Evolutionary conservation across 2,329 filamentous ascomycete genomes (phyloP), one percentile per base, ranked within the genome.

Genomic region (Hansfordia pulvinata): DNA sequence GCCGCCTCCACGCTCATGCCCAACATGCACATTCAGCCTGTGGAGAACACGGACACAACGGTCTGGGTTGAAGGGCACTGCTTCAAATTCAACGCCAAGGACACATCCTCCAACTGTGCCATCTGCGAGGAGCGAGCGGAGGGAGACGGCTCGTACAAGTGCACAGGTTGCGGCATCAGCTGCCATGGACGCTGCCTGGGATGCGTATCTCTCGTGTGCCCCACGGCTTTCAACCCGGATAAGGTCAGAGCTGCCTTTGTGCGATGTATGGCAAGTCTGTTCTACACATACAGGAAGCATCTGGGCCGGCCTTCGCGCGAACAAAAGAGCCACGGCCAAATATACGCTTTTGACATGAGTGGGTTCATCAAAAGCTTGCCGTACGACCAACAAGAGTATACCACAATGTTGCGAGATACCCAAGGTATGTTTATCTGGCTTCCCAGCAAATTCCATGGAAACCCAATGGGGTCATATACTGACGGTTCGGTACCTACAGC

Each of bases 1-100:
- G 82, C 82, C 2, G 82, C 82, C 6, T 86, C 80, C 6, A 90
- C 82, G 2, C 75, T 90, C 40, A 86, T 90, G 81, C 82, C 83
- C 19, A 80, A 76, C 40, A 78, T 85, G 67, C 67, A 83, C 33
- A 68, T 85, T 34, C 80, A 86, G 42, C 78, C 78, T 2, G 81
- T 88, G 6, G 62, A 63, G 24, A 83, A 88, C 43, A 84, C 80
- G 1, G 78, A 85, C 25, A 82, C 74, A 2, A 82, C 69, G 1
- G 73, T 83, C 25, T 90, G 82, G 82, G 77, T 84, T 2, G 82
- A 90, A 49, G 82, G 82, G 0, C 82, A 90, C 54, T 86, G 79
- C 50, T 69, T 90, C 53, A 68, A 75, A 32, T 79, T 71, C 61
- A 60, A 62, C 28, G 44, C 58, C 1, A 56, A 63, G 10, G 79